Evolutionary conservation across 176 grass and related monocot genomes (phyloP).

Genomic region (Canna indica): DNA sequence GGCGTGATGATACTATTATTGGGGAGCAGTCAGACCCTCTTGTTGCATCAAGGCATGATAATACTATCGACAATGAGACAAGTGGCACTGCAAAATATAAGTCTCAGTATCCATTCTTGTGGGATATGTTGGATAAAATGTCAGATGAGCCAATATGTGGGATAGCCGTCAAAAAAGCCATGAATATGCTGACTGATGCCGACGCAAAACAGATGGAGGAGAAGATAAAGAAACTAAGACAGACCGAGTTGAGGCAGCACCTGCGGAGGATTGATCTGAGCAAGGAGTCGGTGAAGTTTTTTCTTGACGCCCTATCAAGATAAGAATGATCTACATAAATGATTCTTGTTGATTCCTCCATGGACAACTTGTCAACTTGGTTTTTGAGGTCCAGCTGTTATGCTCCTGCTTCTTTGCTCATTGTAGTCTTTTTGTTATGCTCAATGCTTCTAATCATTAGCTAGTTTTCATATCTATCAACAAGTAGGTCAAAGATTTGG

Average conservation of each 20-base stretch:
- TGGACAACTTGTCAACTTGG: too few species aligned
- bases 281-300: slow-evolving; percentile 60
- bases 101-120: slow-evolving; percentile 38
- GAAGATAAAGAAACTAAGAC: slow-evolving; percentile 47
- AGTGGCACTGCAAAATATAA: slow-evolving; percentile 32
- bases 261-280: slow-evolving; percentile 51
- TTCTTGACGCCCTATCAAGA: slow-evolving; percentile 38
- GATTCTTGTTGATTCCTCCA: too few species aligned
- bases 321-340: slow-evolving; percentile 12
- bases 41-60: background rate
- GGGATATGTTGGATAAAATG: slow-evolving; percentile 46
- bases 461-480: too few species aligned
- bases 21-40: slow-evolving; percentile 8
- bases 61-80: slow-evolving; percentile 15
- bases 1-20: too few species aligned
- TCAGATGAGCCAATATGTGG: slow-evolving; percentile 37
- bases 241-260: slow-evolving; percentile 45
- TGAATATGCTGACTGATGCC: slow-evolving; percentile 39
- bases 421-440: too few species aligned
- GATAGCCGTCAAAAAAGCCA: slow-evolving; percentile 36
- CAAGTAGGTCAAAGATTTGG: too few species aligned
- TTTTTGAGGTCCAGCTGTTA: too few species aligned
- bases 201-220: slow-evolving; percentile 43
- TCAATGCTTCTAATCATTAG: too few species aligned
- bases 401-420: too few species aligned